These are phyloP conservation scores for Magnolia kwangsiensis DNA, from an alignment of 164 flowering plant genomes.

Conservation along the genomic window DNA sequence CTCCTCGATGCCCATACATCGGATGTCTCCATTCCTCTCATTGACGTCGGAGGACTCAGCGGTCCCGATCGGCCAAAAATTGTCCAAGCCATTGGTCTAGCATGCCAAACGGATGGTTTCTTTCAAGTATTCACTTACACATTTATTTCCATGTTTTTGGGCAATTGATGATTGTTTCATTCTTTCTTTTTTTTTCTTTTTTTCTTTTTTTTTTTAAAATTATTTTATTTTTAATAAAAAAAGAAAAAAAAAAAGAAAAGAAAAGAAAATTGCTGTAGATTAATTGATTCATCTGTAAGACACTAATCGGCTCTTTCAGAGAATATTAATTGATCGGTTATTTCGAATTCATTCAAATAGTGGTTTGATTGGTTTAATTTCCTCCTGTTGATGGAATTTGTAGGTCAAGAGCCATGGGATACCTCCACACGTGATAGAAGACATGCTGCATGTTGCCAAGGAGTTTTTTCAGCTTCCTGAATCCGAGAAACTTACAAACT, in stretches of 20 bases:
- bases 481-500: conserved; percentile 44
- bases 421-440: conserved; percentile 24
- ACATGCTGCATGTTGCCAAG: conserved; percentile 32
- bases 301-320: too few species aligned
- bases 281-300: neutral
- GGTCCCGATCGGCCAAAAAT: conserved; percentile 30
- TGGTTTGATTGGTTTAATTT: neutral
- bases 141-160: neutral
- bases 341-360: neutral
- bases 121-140: conserved; percentile 28
- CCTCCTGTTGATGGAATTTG: neutral
- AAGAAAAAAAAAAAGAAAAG: too few species aligned
- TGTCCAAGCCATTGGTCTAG: conserved; percentile 33
- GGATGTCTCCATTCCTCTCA: conserved; percentile 37
- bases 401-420: conserved; percentile 45
- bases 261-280: neutral
- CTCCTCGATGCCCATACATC: conserved; percentile 20
- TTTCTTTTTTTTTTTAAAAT: too few species aligned
- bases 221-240: too few species aligned
- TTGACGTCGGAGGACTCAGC: conserved; percentile 36
- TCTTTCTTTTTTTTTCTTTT: neutral
- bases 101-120: conserved; percentile 53
- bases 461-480: conserved; percentile 53
- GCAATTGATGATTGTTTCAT: neutral
- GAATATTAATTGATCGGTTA: neutral